Conservation (phyloP, 2,329 filamentous ascomycete species). For the Lomentospora prolificans region DNA sequence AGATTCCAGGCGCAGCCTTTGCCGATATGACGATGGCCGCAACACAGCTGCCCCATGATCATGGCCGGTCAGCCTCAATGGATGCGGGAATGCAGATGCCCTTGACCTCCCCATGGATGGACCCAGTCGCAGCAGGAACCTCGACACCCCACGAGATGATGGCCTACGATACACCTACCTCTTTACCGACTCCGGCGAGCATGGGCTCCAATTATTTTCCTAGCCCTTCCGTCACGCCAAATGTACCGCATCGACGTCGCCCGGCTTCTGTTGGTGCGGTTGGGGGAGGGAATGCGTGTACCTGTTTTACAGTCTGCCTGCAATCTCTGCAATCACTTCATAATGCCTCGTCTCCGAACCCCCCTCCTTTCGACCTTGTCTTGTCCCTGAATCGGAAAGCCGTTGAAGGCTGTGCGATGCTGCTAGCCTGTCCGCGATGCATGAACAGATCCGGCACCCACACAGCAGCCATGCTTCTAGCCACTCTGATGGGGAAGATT, state of each 20-base stretch:
- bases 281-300: slow-evolving; percentile 24
- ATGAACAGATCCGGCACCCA: slow-evolving; percentile 32
- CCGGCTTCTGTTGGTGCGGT: slow-evolving; percentile 9
- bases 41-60: slow-evolving; percentile 16
- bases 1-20: slow-evolving; percentile 23
- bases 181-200: slow-evolving; percentile 24
- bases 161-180: slow-evolving; percentile 18
- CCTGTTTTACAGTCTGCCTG: slow-evolving; percentile 36
- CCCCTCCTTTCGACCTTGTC: slow-evolving; percentile 33
- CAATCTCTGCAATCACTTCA: slow-evolving; percentile 37
- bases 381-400: slow-evolving; percentile 36
- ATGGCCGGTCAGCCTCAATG: slow-evolving; percentile 24
- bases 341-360: slow-evolving; percentile 28
- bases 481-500: slow-evolving; percentile 37
- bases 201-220: slow-evolving; percentile 28
- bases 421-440: slow-evolving; percentile 35
- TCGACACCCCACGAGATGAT: slow-evolving; percentile 22
- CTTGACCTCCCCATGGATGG: slow-evolving; percentile 15
- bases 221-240: slow-evolving; percentile 28
- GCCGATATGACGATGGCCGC: slow-evolving; percentile 21
- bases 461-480: slow-evolving; percentile 38
- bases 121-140: slow-evolving; percentile 22
- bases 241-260: slow-evolving; percentile 15
- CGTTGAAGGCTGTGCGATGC: slow-evolving; percentile 35
- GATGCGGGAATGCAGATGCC: slow-evolving; percentile 7